These are phyloP conservation scores for Trichoderma atroviride DNA, from an alignment of 2,329 filamentous ascomycete genomes.

Conservation along the genomic window DNA sequence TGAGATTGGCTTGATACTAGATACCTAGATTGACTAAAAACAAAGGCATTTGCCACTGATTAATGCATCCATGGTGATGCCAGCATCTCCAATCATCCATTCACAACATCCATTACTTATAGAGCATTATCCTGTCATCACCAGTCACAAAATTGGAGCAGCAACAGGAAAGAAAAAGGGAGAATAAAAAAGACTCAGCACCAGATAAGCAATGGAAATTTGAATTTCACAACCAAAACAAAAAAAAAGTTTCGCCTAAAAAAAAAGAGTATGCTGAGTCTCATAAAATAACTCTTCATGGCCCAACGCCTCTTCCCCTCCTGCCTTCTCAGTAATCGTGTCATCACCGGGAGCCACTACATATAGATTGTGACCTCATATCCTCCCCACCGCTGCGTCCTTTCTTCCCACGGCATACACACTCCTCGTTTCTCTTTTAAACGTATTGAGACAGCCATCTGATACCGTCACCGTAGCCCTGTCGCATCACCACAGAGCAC, in stretches of 20 bases:
- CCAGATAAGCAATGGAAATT: not conserved
- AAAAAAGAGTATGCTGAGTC: slow-evolving; percentile 42
- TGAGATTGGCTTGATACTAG: not conserved
- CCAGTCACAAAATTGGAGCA: not conserved
- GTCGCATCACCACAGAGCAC: slow-evolving; percentile 98
- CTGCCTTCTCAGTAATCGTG: slow-evolving; percentile 18
- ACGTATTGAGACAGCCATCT: slow-evolving; percentile 93
- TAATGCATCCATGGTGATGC: not conserved
- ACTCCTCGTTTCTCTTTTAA: slow-evolving; percentile 48
- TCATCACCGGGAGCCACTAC: slow-evolving; percentile 19
- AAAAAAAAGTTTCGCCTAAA: slow-evolving; percentile 37
- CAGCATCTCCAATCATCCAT: not conserved
- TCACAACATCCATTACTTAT: not conserved
- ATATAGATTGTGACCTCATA: not conserved
- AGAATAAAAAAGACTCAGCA: not conserved
- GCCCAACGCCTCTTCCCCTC: slow-evolving; percentile 30
- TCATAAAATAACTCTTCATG: slow-evolving; percentile 36
- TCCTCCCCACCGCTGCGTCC: not conserved
- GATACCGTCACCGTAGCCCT: slow-evolving; percentile 90
- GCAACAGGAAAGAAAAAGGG: not conserved
- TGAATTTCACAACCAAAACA: slow-evolving; percentile 38
- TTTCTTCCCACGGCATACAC: not conserved
- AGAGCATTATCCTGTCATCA: not conserved
- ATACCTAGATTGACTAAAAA: not conserved
- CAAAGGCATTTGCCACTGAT: not conserved